Conservation (phyloP, 805 yeast species). For the Peterozyma xylosa region DNA sequence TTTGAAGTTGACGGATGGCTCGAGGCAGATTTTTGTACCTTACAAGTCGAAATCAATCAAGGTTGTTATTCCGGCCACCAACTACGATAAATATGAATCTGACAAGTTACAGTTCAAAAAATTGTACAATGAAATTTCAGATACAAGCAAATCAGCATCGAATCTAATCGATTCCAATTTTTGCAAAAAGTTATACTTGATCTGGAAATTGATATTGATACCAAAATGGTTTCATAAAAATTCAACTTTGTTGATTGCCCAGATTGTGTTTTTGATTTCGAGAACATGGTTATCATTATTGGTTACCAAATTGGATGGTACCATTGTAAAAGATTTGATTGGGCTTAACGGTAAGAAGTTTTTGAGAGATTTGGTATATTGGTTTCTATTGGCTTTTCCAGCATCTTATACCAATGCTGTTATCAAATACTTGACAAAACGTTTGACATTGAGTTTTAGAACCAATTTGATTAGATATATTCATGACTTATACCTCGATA, state of each 20-base stretch:
- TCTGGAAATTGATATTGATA: slow-evolving; percentile 69
- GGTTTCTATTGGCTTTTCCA: slow-evolving; percentile 89
- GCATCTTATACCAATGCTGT: slow-evolving; percentile 90
- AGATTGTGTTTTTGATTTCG: slow-evolving; percentile 65
- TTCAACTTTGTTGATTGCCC: slow-evolving; percentile 56
- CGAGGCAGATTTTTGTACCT: slow-evolving; percentile 43
- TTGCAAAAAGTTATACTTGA: slow-evolving; percentile 61
- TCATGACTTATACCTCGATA: slow-evolving; percentile 83
- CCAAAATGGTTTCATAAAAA: slow-evolving; percentile 68
- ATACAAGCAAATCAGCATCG: slow-evolving; percentile 11
- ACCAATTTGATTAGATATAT: slow-evolving; percentile 77
- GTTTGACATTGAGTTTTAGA: slow-evolving; percentile 77
- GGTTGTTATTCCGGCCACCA: slow-evolving; percentile 39
- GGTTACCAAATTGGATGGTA: slow-evolving; percentile 88
- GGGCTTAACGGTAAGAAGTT: slow-evolving; percentile 74
- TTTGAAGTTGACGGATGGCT: slow-evolving; percentile 33
- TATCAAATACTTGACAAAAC: slow-evolving; percentile 70
- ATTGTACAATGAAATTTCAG: slow-evolving; percentile 23
- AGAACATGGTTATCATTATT: slow-evolving; percentile 84
- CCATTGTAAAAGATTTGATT: slow-evolving; percentile 81
- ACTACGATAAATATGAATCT: slow-evolving; percentile 44
- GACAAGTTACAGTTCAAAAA: slow-evolving; percentile 47
- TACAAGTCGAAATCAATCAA: slow-evolving; percentile 29
- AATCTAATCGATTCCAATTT: slow-evolving; percentile 49
- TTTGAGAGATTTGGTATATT: slow-evolving; percentile 67